phyloP scores from a whole-genome alignment of 2,329 filamentous ascomycete genomes.

The Botrytis medusae region DNA sequence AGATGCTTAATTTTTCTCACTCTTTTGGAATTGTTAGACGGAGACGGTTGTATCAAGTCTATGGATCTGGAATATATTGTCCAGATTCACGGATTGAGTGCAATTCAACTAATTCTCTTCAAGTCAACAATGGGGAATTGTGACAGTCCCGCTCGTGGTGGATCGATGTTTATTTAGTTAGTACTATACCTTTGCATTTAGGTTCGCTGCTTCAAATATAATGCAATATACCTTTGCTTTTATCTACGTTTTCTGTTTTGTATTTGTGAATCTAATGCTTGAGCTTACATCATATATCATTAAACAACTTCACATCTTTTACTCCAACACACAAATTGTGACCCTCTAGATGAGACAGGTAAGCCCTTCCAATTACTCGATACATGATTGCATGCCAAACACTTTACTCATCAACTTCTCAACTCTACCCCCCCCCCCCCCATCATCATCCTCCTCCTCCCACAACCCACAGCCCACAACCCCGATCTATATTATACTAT shows the following conservation, averaged over 20 bases:
- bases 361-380: background rate
- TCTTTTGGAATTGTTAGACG: background rate
- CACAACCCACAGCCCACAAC: no score
- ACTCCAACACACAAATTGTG: background rate
- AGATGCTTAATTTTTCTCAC: constrained; percentile 5
- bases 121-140: background rate
- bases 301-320: background rate
- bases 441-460: no score
- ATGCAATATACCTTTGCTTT: background rate
- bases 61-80: background rate
- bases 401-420: no score
- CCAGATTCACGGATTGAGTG: background rate
- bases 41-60: background rate
- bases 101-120: background rate
- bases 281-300: no score
- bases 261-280: no score
- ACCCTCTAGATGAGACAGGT: background rate
- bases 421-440: no score
- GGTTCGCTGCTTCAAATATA: background rate
- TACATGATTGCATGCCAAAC: no score
- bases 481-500: no score
- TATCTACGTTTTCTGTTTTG: background rate
- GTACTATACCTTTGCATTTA: background rate
- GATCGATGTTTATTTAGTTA: background rate
- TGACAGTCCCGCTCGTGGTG: background rate